Base-by-base conservation (phyloP, 1,139 yeast species). In the Wickerhamomyces sp. region DNA sequence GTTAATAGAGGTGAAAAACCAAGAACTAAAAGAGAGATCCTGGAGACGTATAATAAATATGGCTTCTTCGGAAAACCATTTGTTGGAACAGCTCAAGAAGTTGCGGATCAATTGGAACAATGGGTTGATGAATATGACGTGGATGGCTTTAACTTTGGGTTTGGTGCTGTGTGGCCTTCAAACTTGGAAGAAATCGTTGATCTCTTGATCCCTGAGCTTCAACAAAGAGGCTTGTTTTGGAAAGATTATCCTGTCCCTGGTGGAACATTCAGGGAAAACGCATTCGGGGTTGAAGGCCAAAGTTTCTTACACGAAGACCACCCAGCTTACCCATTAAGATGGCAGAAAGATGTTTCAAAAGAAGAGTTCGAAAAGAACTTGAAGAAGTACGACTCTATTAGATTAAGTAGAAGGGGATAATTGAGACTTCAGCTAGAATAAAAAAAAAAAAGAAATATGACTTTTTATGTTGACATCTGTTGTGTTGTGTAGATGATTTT, bases 291-390 rank as follows among this genome's bases (percentile, higher is more conserved):
- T 16, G 14, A 28, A 20, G 41, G 38, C 6, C 38, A 38, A 17
- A 27, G 12, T 5, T 39, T 36, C 16, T 7, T 39, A 9, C 33
- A 28, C 20, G 34, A 24, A 20, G 39, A 39, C 14, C 72, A 67
- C 42, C 70, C 70, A 10, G 70, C 69, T 9, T 45, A 64, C 44
- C 46, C 50, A 5, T 51, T 64, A 24, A 61, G 68, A 49, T 67
- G 71, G 72, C 56, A 52, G 30, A 54, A 56, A 5, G 62, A 60
- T 12, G 61, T 57, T 36, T 15, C 63, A 3, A 60, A 54, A 39
- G 63, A 61, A 36, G 67, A 64, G 20, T 63, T 63, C 44, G 70
- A 66, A 28, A 32, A 35, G 7, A 10, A 28, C 3, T 10, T 36
- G 10, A 20, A 27, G 18, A 16, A 7, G n/a, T 18, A 24, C 14